Base-by-base conservation (phyloP, 2,329 filamentous ascomycete genomes). In the Escovopsis sp. region DNA sequence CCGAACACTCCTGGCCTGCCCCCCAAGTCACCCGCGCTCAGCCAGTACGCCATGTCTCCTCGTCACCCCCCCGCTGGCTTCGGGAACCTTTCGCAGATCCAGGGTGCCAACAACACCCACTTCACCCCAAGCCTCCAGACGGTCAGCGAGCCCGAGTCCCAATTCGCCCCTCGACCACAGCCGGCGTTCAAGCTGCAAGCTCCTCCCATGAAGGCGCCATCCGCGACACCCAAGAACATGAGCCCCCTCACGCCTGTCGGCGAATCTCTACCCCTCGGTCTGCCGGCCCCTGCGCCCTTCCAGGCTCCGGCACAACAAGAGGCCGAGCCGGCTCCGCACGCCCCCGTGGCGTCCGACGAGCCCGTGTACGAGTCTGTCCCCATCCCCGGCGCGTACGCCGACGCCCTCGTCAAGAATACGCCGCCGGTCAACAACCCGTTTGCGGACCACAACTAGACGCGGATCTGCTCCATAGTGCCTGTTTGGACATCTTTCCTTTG, bases 151-250 rank as follows among this genome's bases (percentile, higher is more conserved):
- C 76, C 81, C 5, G 66, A 68, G 45, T 83, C 82, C 35, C 67
- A 78, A 44, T 79, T 81, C 51, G 61, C 70, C 47, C 54, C 66
- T 53, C 61, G 53, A 27, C 48, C 67, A 48, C 51, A 68, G 50
- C 74, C 69, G 50, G 69, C 77, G n/a, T 95, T 96, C 71, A 80
- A 83, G 56, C 77, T 96, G 35, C 85, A 94, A 66, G 71, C 87
- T 14, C 87, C 89, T 34, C 89, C 89, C 0, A 70, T 71, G 59
- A 86, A 82, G 59, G 74, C 87, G 38, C 84, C 84, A 41, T 73
- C 76, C 43, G 80, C 86, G 7, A 91, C 84, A 0, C 86, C 86
- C 25, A 83, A 77, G 61, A 62, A 65, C 33, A 76, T 81, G 53
- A 69, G 68, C 15, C 75, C 70, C 34, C 86, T 91, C 57, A 69